A percentile compares a stretch with the other conserved stretches of the same genome.
phyloP scores from a whole-genome alignment of 2,329 filamentous ascomycete genomes.

The Ceratocystis albifundus region DNA sequence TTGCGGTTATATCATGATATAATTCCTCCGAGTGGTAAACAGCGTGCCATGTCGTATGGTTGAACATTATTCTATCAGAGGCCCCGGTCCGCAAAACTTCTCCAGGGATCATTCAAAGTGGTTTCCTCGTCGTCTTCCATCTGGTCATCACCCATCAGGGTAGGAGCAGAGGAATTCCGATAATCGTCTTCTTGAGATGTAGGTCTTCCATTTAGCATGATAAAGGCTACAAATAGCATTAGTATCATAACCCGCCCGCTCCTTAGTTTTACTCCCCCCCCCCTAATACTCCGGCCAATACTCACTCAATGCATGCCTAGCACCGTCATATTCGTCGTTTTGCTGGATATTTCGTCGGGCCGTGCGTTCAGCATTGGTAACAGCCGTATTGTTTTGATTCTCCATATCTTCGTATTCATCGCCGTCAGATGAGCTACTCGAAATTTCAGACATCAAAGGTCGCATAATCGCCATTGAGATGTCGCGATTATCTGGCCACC shows the following conservation, averaged over 20 bases:
- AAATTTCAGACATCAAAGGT: background rate
- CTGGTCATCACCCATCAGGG: background rate
- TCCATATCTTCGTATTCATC: background rate
- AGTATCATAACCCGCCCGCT: background rate
- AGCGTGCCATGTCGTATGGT: no score
- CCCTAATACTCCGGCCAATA: background rate
- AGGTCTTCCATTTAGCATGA: background rate
- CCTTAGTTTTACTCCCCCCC: no score
- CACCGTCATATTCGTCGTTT: background rate
- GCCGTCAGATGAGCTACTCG: conserved; percentile 1
- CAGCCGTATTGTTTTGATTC: background rate
- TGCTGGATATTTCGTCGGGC: background rate
- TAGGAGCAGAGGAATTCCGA: background rate
- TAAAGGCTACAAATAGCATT: background rate
- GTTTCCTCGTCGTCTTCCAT: background rate
- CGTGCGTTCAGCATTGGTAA: background rate
- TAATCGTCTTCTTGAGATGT: background rate
- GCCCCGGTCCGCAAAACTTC: no score
- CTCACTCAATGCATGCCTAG: conserved; percentile 1
- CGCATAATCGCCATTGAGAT: background rate
- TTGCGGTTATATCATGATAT: no score
- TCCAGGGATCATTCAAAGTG: no score
- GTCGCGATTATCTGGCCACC: background rate
- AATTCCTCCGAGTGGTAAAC: no score
- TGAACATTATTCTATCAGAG: no score